These are phyloP conservation scores for Adenanthera pavonina DNA, from an alignment of 306 rosid species.

Conservation along the genomic window DNA sequence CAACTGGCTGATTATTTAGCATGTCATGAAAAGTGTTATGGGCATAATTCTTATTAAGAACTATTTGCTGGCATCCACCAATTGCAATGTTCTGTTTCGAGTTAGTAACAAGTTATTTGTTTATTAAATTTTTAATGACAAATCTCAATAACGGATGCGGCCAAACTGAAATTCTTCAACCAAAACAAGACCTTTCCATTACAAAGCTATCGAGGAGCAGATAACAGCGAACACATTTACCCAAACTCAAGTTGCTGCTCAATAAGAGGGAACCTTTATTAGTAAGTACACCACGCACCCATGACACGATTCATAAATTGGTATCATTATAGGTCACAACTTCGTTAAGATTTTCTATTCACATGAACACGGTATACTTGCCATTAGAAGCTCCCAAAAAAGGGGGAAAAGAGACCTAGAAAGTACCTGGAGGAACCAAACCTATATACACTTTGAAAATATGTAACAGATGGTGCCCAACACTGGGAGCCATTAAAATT, in stretches of 20 bases:
- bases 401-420: neutral
- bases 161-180: neutral
- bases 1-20: neutral
- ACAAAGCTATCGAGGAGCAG: neutral
- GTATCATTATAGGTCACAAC: neutral
- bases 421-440: conserved; percentile 33
- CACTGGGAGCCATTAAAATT: conserved; percentile 55
- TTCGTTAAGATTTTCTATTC: conserved; percentile 42
- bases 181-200: neutral
- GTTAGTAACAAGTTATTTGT: neutral
- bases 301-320: conserved; percentile 22
- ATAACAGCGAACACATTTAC: conserved; percentile 3
- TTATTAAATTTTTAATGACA: neutral
- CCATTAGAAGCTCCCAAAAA: conserved; percentile 9
- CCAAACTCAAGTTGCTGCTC: conserved; percentile 6
- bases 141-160: neutral
- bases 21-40: neutral
- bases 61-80: neutral
- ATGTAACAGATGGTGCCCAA: conserved; percentile 26
- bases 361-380: conserved; percentile 37
- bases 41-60: neutral
- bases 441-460: conserved; percentile 67
- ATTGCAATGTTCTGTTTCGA: neutral
- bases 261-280: neutral
- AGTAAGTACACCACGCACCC: conserved; percentile 34